A percentile compares a stretch with the other conserved stretches of the same genome.
Conservation (phyloP, 78 protist genomes). For the Fonticula alba region DNA sequence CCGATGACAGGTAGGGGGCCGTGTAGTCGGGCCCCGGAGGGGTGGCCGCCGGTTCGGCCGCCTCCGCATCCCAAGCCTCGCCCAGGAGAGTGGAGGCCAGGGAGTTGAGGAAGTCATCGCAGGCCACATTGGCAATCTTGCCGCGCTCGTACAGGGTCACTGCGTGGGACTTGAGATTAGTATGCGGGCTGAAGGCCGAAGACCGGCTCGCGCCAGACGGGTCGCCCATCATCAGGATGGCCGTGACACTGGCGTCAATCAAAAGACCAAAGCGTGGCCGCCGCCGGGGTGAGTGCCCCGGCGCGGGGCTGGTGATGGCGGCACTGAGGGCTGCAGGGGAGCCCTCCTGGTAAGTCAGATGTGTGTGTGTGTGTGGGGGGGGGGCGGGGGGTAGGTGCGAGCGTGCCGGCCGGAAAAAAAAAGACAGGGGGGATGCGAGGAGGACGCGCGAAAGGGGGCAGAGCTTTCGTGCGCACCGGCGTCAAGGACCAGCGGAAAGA, state of each 20-base stretch:
- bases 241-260: constrained; percentile 67
- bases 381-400: no score
- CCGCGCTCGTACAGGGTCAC: constrained; percentile 91
- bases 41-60: constrained; percentile 57
- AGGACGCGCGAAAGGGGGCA: no score
- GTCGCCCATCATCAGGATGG: constrained; percentile 86
- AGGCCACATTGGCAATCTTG: constrained; percentile 59
- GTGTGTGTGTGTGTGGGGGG: not conserved
- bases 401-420: no score
- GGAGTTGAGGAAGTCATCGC: constrained; percentile 28
- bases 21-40: no score
- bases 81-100: not conserved
- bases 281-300: no score
- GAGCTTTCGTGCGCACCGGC: no score
- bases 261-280: constrained; percentile 40
- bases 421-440: no score
- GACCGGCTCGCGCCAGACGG: no score
- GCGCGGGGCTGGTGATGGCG: no score
- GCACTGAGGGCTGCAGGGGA: not conserved
- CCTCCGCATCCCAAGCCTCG: not conserved
- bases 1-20: no score
- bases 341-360: not conserved
- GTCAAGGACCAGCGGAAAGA: no score
- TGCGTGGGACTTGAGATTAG: constrained; percentile 77
- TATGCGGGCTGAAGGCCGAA: no score